Evolutionary conservation across 2,329 filamentous ascomycete species (phyloP), one percentile per base, ranked within the genome.

Genomic region (Coniella lustricola): DNA sequence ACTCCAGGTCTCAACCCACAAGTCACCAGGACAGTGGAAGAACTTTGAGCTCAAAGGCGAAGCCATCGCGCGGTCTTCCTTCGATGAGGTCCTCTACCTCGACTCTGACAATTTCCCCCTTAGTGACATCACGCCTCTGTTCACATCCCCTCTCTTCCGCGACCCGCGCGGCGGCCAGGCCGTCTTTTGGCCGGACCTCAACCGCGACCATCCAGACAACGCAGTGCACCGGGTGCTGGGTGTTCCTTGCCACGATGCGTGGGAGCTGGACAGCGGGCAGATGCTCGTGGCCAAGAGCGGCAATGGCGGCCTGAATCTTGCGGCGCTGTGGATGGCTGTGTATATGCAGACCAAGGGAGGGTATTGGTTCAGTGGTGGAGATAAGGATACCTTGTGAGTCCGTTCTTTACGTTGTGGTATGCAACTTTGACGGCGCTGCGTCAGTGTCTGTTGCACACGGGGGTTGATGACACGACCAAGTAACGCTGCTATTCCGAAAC

Each of bases 31-130:
- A 17, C 44, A 43, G n/a, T 52, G 50, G 50, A 52, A 52, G 35
- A 52, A 52, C 31, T 52, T 52, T 20, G 50, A 52, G 39, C 50
- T 52, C 34, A 52, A 52, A 20, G 50, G 47, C 31, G 50, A 52
- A 44, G 48, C 50, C 17, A 37, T 52, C 20, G 39, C 50, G 14
- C 50, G 50, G 21, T 46, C 42, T 21, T 50, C 47, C 14, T 52
- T 52, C 13, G 50, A 52, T 36, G 50, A 52, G 44, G 50, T 52
- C n/a, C 50, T 52, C 31, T 52, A 50, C 36, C 50, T 52, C 13
- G 50, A 52, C 17, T 52, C 50, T n/a, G 50, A 52, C 48, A 52
- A 52, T 31, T 50, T 50, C 21, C 50, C 50, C 14, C 38, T 52
- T 31, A 40, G 47, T 4, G 35, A 52, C 12, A 25, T 50, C 3